Conservation (phyloP, 768 basidiomycete species). For the Pleurotus citrinopileatus region DNA sequence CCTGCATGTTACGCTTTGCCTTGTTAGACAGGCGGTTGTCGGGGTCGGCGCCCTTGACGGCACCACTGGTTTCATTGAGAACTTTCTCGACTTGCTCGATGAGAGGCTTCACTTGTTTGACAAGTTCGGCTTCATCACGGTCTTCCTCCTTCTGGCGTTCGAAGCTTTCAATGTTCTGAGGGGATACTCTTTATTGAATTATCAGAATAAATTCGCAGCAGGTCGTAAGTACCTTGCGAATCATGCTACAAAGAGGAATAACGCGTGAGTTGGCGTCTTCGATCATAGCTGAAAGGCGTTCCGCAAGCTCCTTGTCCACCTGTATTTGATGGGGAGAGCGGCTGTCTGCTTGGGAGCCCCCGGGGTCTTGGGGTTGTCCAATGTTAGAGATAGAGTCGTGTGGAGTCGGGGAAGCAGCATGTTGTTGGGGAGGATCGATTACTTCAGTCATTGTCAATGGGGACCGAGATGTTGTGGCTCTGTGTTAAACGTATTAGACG, state of each 20-base stretch:
- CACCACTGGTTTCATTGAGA: constrained; percentile 34
- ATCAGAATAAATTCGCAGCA: no score
- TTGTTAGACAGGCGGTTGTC: constrained; percentile 30
- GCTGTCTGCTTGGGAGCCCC: background rate
- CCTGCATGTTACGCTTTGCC: constrained; percentile 30
- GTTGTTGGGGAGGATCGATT: background rate
- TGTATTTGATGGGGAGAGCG: background rate
- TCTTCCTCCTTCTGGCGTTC: constrained; percentile 32
- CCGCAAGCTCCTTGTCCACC: constrained; percentile 27
- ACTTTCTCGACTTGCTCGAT: constrained; percentile 35
- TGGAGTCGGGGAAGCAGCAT: background rate
- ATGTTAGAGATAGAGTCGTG: background rate
- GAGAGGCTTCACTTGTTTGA: constrained; percentile 32
- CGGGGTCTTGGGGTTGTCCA: background rate
- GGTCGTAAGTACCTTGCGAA: constrained; percentile 29
- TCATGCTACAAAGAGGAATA: constrained; percentile 29
- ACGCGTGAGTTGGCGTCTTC: constrained; percentile 30
- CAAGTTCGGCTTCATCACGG: constrained; percentile 30
- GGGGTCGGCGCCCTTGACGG: constrained; percentile 33
- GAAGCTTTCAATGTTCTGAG: constrained; percentile 33
- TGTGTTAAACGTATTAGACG: no score
- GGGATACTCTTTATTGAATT: background rate
- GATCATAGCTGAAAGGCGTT: constrained; percentile 31
- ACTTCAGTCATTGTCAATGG: constrained; percentile 3
- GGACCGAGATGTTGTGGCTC: background rate